Conservation (phyloP, 164 flowering plant species). For the Aristolochia fimbriata region DNA sequence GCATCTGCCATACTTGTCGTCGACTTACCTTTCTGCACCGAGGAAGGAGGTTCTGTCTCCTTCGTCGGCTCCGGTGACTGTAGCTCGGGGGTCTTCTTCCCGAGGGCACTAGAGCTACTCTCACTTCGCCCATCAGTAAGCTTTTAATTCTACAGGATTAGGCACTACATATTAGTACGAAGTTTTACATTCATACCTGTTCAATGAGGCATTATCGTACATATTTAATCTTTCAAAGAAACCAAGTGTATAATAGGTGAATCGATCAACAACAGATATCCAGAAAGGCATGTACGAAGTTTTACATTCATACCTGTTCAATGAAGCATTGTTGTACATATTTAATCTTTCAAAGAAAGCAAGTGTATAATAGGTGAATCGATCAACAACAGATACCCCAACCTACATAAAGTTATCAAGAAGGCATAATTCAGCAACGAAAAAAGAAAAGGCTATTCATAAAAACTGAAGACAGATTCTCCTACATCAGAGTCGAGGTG, state of each 20-base stretch:
- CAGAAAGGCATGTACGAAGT: constrained; percentile 13
- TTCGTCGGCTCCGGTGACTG: too few species aligned
- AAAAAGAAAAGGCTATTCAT: neutral
- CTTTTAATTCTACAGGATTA: too few species aligned
- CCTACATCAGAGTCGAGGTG: constrained; percentile 98
- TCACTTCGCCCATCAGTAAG: too few species aligned
- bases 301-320: constrained; percentile 55
- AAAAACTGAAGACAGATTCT: neutral
- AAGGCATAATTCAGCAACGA: neutral
- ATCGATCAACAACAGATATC: constrained; percentile 96
- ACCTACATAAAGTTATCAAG: constrained; percentile 38
- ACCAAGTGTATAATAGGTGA: constrained; percentile 90
- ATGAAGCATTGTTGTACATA: constrained; percentile 83
- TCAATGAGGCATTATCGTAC: constrained; percentile 83
- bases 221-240: constrained; percentile 92
- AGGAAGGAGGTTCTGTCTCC: too few species aligned
- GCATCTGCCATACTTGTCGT: too few species aligned
- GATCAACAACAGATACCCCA: constrained; percentile 98
- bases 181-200: constrained; percentile 42
- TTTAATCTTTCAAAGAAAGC: constrained; percentile 92
- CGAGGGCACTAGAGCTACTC: too few species aligned
- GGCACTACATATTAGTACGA: too few species aligned
- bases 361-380: constrained; percentile 92
- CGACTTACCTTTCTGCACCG: too few species aligned
- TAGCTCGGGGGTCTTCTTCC: too few species aligned